phyloP scores from a whole-genome alignment of 2,329 filamentous ascomycete genomes.

The Botrytis byssoidea region DNA sequence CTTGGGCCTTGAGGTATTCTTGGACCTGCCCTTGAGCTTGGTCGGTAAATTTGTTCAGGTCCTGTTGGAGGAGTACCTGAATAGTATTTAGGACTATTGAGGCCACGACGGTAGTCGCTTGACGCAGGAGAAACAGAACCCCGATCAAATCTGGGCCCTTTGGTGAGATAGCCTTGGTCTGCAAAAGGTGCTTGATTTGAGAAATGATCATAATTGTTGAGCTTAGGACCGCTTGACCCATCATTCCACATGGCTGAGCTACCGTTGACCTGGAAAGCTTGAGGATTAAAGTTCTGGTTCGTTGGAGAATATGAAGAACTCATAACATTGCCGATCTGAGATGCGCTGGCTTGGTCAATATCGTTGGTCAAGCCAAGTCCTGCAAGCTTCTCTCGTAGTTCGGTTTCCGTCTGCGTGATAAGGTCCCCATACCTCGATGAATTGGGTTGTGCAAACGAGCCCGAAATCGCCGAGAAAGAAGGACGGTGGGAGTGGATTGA shows the following conservation, averaged over 20 bases:
- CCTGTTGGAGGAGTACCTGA: slow-evolving; percentile 34
- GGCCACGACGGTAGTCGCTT: slow-evolving; percentile 38
- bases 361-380: slow-evolving; percentile 32
- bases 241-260: slow-evolving; percentile 36
- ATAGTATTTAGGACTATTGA: slow-evolving; percentile 38
- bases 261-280: slow-evolving; percentile 30
- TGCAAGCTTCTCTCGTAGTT: slow-evolving; percentile 35
- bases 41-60: slow-evolving; percentile 35
- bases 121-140: slow-evolving; percentile 36
- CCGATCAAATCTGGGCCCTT: slow-evolving; percentile 33
- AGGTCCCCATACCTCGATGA: slow-evolving; percentile 37
- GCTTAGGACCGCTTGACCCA: slow-evolving; percentile 28
- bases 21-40: slow-evolving; percentile 33
- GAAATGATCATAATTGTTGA: slow-evolving; percentile 32
- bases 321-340: slow-evolving; percentile 28
- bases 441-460: slow-evolving; percentile 50
- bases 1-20: slow-evolving; percentile 32
- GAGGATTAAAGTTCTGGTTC: slow-evolving; percentile 30
- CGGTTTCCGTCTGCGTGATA: slow-evolving; percentile 31
- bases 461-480: slow-evolving; percentile 45
- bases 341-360: slow-evolving; percentile 26
- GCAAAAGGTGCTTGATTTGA: slow-evolving; percentile 34
- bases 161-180: slow-evolving; percentile 36
- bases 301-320: slow-evolving; percentile 34
- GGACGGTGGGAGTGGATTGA: slow-evolving; percentile 50